These are phyloP conservation scores for Diutina scorzettiae DNA, from an alignment of 1,139 yeast genomes.

Conservation along the genomic window DNA sequence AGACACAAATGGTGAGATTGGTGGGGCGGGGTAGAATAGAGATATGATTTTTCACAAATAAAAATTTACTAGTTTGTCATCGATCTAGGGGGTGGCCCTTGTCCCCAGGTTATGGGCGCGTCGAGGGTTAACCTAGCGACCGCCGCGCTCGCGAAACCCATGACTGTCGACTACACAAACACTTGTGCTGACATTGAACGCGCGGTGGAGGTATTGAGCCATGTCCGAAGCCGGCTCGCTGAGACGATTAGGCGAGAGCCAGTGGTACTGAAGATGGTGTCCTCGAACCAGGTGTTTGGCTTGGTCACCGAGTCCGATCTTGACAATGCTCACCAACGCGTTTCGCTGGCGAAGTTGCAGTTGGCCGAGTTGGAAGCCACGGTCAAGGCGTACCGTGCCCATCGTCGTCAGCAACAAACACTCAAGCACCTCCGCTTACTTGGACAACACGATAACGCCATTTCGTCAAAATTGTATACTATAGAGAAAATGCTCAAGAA, in stretches of 20 bases:
- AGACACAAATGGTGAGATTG: no score
- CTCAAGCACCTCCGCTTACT: no score
- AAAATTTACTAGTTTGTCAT: no score
- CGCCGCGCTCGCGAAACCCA: no score
- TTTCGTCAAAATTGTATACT: no score
- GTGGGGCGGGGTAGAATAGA: no score
- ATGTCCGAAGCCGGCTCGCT: background rate
- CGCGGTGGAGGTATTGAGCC: background rate
- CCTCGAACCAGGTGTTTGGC: background rate
- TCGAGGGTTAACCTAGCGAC: no score
- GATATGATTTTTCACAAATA: no score
- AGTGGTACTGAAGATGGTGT: background rate
- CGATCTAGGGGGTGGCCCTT: no score
- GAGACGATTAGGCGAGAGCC: background rate
- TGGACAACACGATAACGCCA: no score
- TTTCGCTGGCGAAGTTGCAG: background rate
- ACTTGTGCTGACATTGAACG: background rate
- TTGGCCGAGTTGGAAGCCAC: background rate
- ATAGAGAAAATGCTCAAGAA: no score
- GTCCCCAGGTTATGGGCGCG: no score
- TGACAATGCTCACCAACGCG: background rate
- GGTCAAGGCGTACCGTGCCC: background rate
- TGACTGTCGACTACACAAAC: background rate
- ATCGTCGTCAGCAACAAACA: background rate
- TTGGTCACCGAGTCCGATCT: background rate